phyloP scores from a whole-genome alignment of 805 yeast genomes.

The Saccharomycopsis malanga region DNA sequence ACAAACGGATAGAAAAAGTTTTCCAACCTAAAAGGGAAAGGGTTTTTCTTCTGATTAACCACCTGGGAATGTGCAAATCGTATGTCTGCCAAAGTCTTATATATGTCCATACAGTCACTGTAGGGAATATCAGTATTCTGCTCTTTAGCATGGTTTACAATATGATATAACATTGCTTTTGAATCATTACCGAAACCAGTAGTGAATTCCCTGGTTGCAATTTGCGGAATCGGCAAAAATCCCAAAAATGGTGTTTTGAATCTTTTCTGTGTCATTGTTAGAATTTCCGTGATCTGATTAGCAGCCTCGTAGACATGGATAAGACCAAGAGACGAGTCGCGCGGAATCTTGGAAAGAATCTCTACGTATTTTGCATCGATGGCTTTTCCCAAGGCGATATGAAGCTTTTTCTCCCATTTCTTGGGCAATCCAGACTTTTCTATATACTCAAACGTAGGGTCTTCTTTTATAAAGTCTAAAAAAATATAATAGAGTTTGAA shows the following conservation, averaged over 20 bases:
- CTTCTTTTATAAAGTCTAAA: slow-evolving; percentile 43
- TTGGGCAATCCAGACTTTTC: slow-evolving; percentile 34
- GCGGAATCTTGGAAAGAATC: slow-evolving; percentile 46
- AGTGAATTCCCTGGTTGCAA: slow-evolving; percentile 42
- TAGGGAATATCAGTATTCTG: slow-evolving; percentile 31
- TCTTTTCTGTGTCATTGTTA: slow-evolving; percentile 47
- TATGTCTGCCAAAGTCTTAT: slow-evolving; percentile 45
- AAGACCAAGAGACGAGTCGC: slow-evolving; percentile 46
- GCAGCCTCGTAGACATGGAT: slow-evolving; percentile 52
- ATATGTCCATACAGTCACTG: slow-evolving; percentile 52
- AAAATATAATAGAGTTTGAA: slow-evolving; percentile 47
- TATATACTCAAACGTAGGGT: slow-evolving; percentile 33
- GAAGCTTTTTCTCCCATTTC: slow-evolving; percentile 37
- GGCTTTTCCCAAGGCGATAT: slow-evolving; percentile 31
- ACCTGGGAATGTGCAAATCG: slow-evolving; percentile 47
- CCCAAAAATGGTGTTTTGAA: slow-evolving; percentile 60
- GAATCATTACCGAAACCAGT: slow-evolving; percentile 49
- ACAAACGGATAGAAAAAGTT: slow-evolving; percentile 44
- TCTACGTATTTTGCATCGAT: slow-evolving; percentile 40
- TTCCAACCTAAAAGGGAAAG: slow-evolving; percentile 52
- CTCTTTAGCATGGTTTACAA: slow-evolving; percentile 34
- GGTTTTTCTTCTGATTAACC: slow-evolving; percentile 26
- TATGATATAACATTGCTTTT: slow-evolving; percentile 42
- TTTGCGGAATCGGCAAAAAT: slow-evolving; percentile 43
- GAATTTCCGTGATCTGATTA: slow-evolving; percentile 42